phyloP scores from a whole-genome alignment of 2,329 filamentous ascomycete genomes.

The Aureobasidium lini region DNA sequence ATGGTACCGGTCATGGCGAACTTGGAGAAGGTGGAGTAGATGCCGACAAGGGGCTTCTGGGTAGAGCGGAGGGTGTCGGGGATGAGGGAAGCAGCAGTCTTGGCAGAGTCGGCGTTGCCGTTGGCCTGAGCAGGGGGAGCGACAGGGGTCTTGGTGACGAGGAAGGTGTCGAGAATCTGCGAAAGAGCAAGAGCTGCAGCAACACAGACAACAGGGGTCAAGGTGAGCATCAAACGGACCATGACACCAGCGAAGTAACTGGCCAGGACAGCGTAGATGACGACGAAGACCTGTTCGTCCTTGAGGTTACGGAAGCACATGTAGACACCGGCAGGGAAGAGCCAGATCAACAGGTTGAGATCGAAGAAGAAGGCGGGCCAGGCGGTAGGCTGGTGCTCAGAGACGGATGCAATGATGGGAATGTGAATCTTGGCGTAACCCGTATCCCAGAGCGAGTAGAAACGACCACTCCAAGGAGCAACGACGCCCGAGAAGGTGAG shows the following conservation, averaged over 20 bases:
- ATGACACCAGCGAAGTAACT: slow-evolving; percentile 99
- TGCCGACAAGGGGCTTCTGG: slow-evolving; percentile 67
- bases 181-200: slow-evolving; percentile 84
- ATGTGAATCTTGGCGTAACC: slow-evolving; percentile 99
- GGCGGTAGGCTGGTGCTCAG: slow-evolving; percentile 95
- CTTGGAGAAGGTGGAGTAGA: slow-evolving; percentile 78
- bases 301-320: slow-evolving; percentile 90
- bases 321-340: slow-evolving; percentile 97
- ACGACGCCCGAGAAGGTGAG: slow-evolving; percentile 82
- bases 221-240: slow-evolving; percentile 96
- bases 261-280: slow-evolving; percentile 92
- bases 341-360: slow-evolving; percentile 95
- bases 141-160: slow-evolving; percentile 58
- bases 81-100: slow-evolving; percentile 48
- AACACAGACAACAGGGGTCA: slow-evolving; percentile 94
- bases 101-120: slow-evolving; percentile 36
- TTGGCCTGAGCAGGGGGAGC: slow-evolving; percentile 37
- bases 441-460: slow-evolving; percentile 99
- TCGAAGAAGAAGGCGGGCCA: slow-evolving; percentile 99
- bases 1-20: slow-evolving; percentile 64
- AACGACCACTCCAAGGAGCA: slow-evolving; percentile 94
- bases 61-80: slow-evolving; percentile 59
- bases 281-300: slow-evolving; percentile 96
- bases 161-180: slow-evolving; percentile 78
- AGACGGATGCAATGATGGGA: slow-evolving; percentile 98